Evolutionary conservation across 2,329 filamentous ascomycete genomes (phyloP).

Genomic region (Botrytis hyacinthi): DNA sequence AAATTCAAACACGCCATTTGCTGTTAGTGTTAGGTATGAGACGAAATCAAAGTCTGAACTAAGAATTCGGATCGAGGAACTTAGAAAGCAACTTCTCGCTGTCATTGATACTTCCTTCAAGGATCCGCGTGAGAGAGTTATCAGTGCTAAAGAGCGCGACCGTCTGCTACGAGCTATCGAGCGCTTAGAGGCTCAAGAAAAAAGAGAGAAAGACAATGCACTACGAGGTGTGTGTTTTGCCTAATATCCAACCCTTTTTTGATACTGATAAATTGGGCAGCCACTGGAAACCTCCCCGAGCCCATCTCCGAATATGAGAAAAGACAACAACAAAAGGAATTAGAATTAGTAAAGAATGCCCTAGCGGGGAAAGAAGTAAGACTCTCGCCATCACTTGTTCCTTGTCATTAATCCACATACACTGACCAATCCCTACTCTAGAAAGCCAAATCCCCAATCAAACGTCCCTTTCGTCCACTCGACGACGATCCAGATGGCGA

Average conservation of each 20-base stretch:
- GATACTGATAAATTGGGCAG: background rate
- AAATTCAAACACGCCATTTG: background rate
- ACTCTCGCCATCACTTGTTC: background rate
- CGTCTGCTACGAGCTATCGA: slow-evolving; percentile 18
- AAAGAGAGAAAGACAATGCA: slow-evolving; percentile 7
- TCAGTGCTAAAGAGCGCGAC: background rate
- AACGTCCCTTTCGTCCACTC: background rate
- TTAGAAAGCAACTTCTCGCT: slow-evolving; percentile 9
- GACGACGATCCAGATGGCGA: slow-evolving; percentile 18
- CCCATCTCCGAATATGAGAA: slow-evolving; percentile 24
- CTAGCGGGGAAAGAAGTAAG: slow-evolving; percentile 17
- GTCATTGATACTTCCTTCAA: slow-evolving; percentile 11
- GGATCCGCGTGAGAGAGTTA: background rate
- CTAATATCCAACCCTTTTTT: background rate
- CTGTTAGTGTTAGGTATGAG: no score
- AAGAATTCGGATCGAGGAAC: background rate
- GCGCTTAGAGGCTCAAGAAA: slow-evolving; percentile 18
- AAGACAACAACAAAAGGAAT: slow-evolving; percentile 13
- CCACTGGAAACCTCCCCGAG: slow-evolving; percentile 20
- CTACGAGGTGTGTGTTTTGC: slow-evolving; percentile 16
- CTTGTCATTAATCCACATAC: background rate
- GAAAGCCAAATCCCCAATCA: background rate
- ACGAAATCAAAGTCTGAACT: slow-evolving; percentile 2
- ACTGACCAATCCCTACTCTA: background rate
- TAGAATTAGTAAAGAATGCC: slow-evolving; percentile 18